Conservation (phyloP, 352 stramenopile species). For the Globisporangium megalacanthum region DNA sequence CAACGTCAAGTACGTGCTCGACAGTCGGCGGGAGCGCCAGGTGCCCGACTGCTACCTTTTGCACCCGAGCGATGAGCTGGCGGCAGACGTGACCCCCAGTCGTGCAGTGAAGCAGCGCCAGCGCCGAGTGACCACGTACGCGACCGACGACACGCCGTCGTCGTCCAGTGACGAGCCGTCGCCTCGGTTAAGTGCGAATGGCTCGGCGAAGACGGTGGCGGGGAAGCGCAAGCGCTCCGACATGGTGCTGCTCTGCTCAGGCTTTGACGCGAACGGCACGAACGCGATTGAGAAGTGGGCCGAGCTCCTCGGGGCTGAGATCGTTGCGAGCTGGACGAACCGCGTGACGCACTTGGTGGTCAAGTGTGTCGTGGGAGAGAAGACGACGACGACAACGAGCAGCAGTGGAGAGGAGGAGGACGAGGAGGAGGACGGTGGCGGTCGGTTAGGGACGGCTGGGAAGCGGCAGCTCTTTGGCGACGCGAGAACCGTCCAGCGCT, state of each 20-base stretch:
- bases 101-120: constrained; percentile 20
- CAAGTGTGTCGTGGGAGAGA: constrained; percentile 56
- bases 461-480: constrained; percentile 54
- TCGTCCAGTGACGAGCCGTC: constrained; percentile 5
- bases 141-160: constrained; percentile 1
- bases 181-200: background rate
- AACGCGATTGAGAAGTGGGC: constrained; percentile 42
- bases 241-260: constrained; percentile 58
- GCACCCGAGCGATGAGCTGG: constrained; percentile 27
- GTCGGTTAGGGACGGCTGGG: constrained; percentile 5
- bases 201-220: background rate
- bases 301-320: constrained; percentile 31
- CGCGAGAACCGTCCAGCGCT: constrained; percentile 24
- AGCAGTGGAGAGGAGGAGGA: constrained; percentile 12
- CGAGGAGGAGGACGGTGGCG: constrained; percentile 12
- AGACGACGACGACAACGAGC: constrained; percentile 9
- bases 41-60: constrained; percentile 38
- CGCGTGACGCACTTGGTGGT: constrained; percentile 81
- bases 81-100: constrained; percentile 37
- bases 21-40: constrained; percentile 18
- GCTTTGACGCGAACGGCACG: constrained; percentile 38
- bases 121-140: constrained; percentile 11
- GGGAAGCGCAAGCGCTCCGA: constrained; percentile 23
- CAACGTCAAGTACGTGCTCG: constrained; percentile 59
- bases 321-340: constrained; percentile 44